Evolutionary conservation across 1,139 yeast species (phyloP), one percentile per base, ranked within the genome.

Genomic region (Fermentozyma sake): DNA sequence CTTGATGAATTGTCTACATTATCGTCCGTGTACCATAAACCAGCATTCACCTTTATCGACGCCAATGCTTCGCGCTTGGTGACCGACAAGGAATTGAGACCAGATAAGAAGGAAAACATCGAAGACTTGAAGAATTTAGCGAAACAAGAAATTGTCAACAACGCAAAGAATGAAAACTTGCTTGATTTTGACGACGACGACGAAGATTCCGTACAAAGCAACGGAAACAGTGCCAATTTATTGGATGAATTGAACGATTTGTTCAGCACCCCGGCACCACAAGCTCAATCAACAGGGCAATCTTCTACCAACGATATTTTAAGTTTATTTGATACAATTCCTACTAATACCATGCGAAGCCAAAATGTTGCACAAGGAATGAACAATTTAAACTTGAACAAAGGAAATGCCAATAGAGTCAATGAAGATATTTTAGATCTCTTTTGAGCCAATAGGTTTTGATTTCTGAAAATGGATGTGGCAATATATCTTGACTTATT

Each of bases 11-110:
- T 91, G 33, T 80, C 95, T 2, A 83, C 94, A 3, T 70, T 91
- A 38, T 81, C 96, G 13, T 85, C 96, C 1, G 93, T 91, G 2
- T 85, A 86, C 48, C 94, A 84, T 54, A 82, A 81, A 48, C 95
- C 96, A 7, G 77, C 86, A 6, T 66, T 75, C 20, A 68, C 80
- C 20, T 82, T 83, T 49, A 68, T 79, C 39, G 77, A 73, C 30
- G 59, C 51, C 9, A 41, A 41, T 16, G 54, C 52, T 2, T 61
- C 68, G 12, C 40, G 46, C n/a, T 46, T 50, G 16, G 41, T 57
- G 22, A 47, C 48, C 27, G 52, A 52, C 20, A 38, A 42, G 30
- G 42, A 35, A 36, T 44, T 40, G 19, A 31, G 35, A 12, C 28
- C 38, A 3, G 21, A 36, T 7, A 26, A 24, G 28, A 53, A 62